Evolutionary conservation across 192 early-diverging fungal genomes (phyloP), one percentile per base, ranked within the genome.

Genomic region (Coemansia guatemalensis): DNA sequence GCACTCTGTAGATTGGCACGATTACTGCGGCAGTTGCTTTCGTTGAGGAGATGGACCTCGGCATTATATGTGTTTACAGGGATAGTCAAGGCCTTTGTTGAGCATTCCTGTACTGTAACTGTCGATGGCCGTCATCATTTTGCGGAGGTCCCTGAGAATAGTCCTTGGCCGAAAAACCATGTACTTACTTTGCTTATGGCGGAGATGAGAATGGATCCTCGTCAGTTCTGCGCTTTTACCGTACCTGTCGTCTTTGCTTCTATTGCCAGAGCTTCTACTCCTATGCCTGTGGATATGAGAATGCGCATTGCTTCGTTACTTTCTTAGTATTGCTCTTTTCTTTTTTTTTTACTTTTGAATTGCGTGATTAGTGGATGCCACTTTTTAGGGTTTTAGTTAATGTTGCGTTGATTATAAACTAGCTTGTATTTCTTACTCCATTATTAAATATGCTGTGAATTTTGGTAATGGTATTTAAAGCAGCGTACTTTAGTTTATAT

Each of bases 221-320:
- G 63, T 1, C 54, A 73, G 60, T 73, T 78, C 49, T 78, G 70
- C 52, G 76, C 67, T 7, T 65, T 56, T 17, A 73, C 76, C 0
- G 56, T 78, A 30, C 76, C 76, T 4, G 67, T 69, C 6, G 76
- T 69, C 7, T 78, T 73, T 22, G 70, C 76, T 0, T 61, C 76
- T 0, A 47, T 69, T 26, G 30, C 60, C 25, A 54, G 51, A 25
- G 47, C 70, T 6, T 11, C 58, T 8, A 60, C 20, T 4, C 47
- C 48, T 4, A 35, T 73, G 59, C 64, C 70, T 2, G 27, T 48
- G 12, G 60, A 64, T 30, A 58, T 67, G 63, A 70, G 76, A 18
- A 73, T 78, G 70, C 62, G 71, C 18, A 78, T 78, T 9, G 60
- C 64, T 8, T 65, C 76, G 8, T 56, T 78, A 3, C 14, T 78